Evolutionary conservation across 441 rosid species (phyloP).

Genomic region (Daphne laureola): DNA sequence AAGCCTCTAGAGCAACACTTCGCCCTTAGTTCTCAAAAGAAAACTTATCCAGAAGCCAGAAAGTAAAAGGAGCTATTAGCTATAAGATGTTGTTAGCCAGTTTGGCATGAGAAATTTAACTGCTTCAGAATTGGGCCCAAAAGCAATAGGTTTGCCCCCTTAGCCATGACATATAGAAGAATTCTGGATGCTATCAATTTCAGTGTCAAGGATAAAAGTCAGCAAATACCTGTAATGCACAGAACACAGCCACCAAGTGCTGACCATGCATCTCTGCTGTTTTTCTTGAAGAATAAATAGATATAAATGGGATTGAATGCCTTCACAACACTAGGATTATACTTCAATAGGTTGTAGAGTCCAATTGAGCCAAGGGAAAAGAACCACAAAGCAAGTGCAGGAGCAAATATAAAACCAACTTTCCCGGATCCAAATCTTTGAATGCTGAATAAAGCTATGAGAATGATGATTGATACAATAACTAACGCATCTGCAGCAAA

Average conservation of each 20-base stretch:
- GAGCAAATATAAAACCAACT: conserved; percentile 88
- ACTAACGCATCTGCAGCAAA: conserved; percentile 61
- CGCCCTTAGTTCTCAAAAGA: no score
- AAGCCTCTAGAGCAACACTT: no score
- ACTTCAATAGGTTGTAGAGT: conserved; percentile 56
- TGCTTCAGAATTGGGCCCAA: no score
- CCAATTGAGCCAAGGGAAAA: conserved; percentile 78
- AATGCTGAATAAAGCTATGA: conserved; percentile 73
- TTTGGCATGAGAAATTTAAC: no score
- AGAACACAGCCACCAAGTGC: conserved; percentile 97
- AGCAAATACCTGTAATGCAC: conserved; percentile 73
- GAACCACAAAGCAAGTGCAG: conserved; percentile 86
- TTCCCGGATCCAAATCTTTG: conserved; percentile 87
- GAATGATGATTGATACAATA: conserved; percentile 50
- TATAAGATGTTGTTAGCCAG: no score
- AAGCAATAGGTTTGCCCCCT: no score
- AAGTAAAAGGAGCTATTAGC: no score
- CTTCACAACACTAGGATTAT: conserved; percentile 60
- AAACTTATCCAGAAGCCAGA: no score
- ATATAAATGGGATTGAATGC: conserved; percentile 83
- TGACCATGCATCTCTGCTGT: conserved; percentile 72
- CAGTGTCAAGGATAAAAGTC: conserved; percentile 4
- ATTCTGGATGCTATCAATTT: background rate
- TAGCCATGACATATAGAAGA: no score
- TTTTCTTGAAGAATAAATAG: conserved; percentile 73